phyloP scores from a whole-genome alignment of 1,284 basidiomycete genomes.

The Apiotrichum sp. region DNA sequence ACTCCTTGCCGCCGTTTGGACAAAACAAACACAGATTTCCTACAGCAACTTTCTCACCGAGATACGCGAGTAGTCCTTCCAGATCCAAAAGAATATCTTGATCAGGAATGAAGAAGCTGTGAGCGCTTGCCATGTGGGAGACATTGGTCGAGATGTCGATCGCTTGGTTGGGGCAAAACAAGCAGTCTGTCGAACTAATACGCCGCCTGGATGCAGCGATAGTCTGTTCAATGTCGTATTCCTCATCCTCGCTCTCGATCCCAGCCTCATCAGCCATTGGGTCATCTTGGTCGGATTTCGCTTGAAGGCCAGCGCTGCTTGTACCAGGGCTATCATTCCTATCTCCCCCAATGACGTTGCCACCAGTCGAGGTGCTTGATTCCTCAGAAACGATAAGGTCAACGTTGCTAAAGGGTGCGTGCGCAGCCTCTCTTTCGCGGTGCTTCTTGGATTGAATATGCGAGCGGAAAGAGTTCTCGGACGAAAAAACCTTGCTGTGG shows the following conservation, averaged over 20 bases:
- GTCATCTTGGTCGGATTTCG: too few relatives aligned
- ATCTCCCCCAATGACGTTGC: conserved; percentile 38
- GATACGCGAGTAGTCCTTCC: conserved; percentile 72
- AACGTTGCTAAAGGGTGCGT: conserved; percentile 8
- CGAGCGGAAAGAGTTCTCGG: conserved; percentile 80
- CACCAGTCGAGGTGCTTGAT: conserved; percentile 43
- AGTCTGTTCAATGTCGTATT: conserved; percentile 62
- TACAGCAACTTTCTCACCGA: conserved; percentile 89
- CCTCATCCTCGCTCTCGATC: conserved; percentile 25
- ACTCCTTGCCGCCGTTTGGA: conserved; percentile 66
- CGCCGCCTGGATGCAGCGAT: conserved; percentile 65
- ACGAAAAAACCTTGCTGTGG: conserved; percentile 77
- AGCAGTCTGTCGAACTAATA: conserved; percentile 62
- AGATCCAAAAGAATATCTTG: conserved; percentile 82
- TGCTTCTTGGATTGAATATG: conserved; percentile 89
- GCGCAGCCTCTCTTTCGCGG: conserved; percentile 62
- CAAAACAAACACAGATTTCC: conserved; percentile 93
- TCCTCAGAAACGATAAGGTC: conserved; percentile 30
- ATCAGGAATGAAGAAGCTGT: conserved; percentile 97
- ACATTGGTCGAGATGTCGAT: conserved; percentile 62
- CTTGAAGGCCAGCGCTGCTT: too few relatives aligned
- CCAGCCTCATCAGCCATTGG: too few relatives aligned
- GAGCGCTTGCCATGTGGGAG: conserved; percentile 75
- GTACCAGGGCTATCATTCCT: too few relatives aligned
- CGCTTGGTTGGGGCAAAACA: conserved; percentile 70